Evolutionary conservation across 2,329 filamentous ascomycete genomes (phyloP), one percentile per base, ranked within the genome.

Genomic region (Xylaria sp.): DNA sequence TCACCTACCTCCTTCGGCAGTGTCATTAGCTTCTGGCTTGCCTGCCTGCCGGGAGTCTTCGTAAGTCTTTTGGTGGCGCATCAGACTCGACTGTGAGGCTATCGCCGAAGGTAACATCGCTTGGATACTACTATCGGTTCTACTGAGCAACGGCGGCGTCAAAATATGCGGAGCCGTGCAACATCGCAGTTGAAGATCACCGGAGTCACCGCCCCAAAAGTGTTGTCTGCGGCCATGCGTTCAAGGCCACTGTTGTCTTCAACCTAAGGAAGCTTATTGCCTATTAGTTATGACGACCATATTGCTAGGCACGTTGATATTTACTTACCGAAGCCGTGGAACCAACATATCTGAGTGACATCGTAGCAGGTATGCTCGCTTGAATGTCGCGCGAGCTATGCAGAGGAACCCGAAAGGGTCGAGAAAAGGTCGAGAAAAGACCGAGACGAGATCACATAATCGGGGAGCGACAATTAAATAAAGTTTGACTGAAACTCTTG

Each of bases 401-500:
- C 24, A 11, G 6, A 26, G 5, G 5, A 9, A 26, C 24, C n/a
- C n/a, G n/a, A 26, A 26, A 26, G 5, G 24, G 5, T 6, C 24
- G 24, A 26, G 24, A 26, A 26, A 26, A 5, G 9, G 24, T 9
- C 9, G 5, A 6, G 9, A 34, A 13, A 34, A 11, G 8, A 34
- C 9, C 29, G 29, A 13, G 11, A 34, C 3, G 29, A 13, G 29
- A 34, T 34, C 6, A 34, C 29, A 7, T 7, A 13, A 13, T 13
- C 29, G 8, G 29, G 29, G 29, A 34, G 4, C 6, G 16, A 34
- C 29, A 44, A 26, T 9, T 5, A 45, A 45, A 29, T 45, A 45
- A 45, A 26, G 43, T 45, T 45, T 45, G 43, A 45, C 24, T 45
- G 43, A 45, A 45, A 45, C 43, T 24, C 20, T 45, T n/a, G 43